Percentiles rank a stretch among this genome's conserved stretches.
Evolutionary conservation across 176 grass and related monocot species (phyloP).

Genomic region (Oryza glumipatula): DNA sequence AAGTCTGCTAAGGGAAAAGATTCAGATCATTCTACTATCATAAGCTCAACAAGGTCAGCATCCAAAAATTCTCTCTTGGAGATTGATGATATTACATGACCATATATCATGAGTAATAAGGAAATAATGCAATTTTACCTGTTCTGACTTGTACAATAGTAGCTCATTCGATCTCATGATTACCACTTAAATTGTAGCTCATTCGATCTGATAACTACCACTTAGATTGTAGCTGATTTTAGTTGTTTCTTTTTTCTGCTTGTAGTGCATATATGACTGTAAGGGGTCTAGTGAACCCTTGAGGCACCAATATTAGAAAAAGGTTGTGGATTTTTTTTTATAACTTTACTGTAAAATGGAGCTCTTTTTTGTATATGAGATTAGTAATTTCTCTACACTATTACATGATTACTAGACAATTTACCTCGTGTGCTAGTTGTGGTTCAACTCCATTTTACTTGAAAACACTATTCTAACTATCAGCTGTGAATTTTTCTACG

Average conservation of each 20-base stretch:
- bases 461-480: slow-evolving; percentile 6
- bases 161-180: slow-evolving; percentile 10
- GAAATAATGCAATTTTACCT: slow-evolving; percentile 25
- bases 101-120: slow-evolving; percentile 28
- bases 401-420: background rate
- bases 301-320: slow-evolving; percentile 24
- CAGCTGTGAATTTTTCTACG: background rate
- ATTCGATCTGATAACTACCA: background rate
- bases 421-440: background rate
- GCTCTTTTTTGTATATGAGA: background rate
- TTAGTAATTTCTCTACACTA: background rate
- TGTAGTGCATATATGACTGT: slow-evolving; percentile 20
- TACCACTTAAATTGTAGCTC: background rate
- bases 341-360: slow-evolving; percentile 10
- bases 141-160: slow-evolving; percentile 41
- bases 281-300: slow-evolving; percentile 35
- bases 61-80: slow-evolving; percentile 61
- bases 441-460: slow-evolving; percentile 14
- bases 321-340: slow-evolving; percentile 6
- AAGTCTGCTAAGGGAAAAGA: slow-evolving; percentile 50
- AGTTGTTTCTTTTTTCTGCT: slow-evolving; percentile 1
- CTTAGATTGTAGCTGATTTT: slow-evolving; percentile 27
- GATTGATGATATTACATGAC: slow-evolving; percentile 62
- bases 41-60: slow-evolving; percentile 63
- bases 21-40: slow-evolving; percentile 48